Base-by-base conservation (phyloP, 2,329 filamentous ascomycete species). In the Plectosphaerella plurivora region DNA sequence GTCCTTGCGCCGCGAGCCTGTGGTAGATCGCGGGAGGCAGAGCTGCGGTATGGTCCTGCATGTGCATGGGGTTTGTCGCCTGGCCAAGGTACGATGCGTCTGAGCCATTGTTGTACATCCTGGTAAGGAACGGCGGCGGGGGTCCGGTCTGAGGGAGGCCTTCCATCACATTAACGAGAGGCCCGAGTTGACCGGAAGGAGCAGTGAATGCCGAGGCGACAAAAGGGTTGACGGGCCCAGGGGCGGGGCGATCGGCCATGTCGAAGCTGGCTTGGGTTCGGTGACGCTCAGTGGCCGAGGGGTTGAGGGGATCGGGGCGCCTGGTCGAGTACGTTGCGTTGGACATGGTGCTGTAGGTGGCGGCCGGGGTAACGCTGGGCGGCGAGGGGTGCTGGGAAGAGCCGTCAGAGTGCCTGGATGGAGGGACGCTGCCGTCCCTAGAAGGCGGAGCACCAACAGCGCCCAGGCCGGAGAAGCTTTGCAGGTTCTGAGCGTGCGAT, bases 381-480 rank as follows among this genome's bases (percentile, higher is more conserved):
- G 63, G 67, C 37, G 52, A 50, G 14, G 59, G 57, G n/a, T 57
- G 33, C 47, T 68, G 28, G 28, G 28, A 52, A 33, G 70, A 76
- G n/a, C 67, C 65, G 45, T 79, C 74, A 5, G 76, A 72, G 51
- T 81, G 76, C 47, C 79, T 74, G 36, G 82, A 83, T 2, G 81
- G 74, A 45, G 82, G 79, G 46, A 81, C 68, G 63, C 75, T 82
- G 42, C 72, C 68, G 53, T 83, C 82, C 54, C 79, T 73, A n/a
- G 80, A 77, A 4, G 71, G 64, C 16, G 57, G 57, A 36, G 55
- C 45, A 25, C 53, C 53, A 16, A 72, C 68, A 47, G 69, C 69
- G 47, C 75, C 75, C 15, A 71, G 62, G 35, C 64, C 67, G 55
- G 76, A 72, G 60, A 75, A 81, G 9, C 73, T 68, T 5, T 69